A percentile compares a stretch with the other conserved stretches of the same genome.
Evolutionary conservation across 371 early-diverging fungal genomes (phyloP).

Genomic region (Actinomucor elegans): DNA sequence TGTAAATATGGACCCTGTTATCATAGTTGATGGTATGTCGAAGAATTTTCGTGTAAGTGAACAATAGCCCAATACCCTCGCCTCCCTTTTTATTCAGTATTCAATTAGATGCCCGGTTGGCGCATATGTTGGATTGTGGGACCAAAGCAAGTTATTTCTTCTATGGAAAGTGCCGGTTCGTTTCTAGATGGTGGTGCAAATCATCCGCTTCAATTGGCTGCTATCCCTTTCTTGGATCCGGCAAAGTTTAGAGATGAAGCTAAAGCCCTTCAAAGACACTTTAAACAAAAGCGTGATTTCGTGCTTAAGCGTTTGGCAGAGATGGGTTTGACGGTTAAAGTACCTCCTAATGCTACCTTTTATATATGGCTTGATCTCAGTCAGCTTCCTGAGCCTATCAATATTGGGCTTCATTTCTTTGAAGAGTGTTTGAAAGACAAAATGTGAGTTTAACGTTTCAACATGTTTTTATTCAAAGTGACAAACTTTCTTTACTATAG

Average conservation of each 20-base stretch:
- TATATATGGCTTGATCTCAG: conserved; percentile 54
- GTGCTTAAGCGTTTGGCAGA: conserved; percentile 34
- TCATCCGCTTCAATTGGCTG: conserved; percentile 49
- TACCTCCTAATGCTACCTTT: conserved; percentile 51
- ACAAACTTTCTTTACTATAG: conserved; percentile 15
- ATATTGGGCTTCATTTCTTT: conserved; percentile 50
- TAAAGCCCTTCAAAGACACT: conserved; percentile 44
- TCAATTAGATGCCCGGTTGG: conserved; percentile 51
- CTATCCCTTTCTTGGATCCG: conserved; percentile 49
- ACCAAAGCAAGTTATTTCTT: conserved; percentile 46
- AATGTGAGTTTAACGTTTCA: conserved; percentile 43
- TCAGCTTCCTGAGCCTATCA: conserved; percentile 45
- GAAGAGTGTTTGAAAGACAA: conserved; percentile 53
- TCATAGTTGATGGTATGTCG: conserved; percentile 45
- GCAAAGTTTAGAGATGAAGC: conserved; percentile 38
- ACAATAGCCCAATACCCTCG: neutral
- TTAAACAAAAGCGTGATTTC: conserved; percentile 44
- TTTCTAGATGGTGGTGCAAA: conserved; percentile 57
- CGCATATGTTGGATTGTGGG: conserved; percentile 57
- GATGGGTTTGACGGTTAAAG: conserved; percentile 36
- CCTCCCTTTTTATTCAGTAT: neutral
- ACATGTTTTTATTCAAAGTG: neutral
- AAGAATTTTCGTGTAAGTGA: conserved; percentile 42
- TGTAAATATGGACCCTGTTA: conserved; percentile 48
- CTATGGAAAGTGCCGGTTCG: conserved; percentile 48